Evolutionary conservation across 768 basidiomycete genomes (phyloP), one percentile per base, ranked within the genome.

Genomic region (Boletus rubescentipes): DNA sequence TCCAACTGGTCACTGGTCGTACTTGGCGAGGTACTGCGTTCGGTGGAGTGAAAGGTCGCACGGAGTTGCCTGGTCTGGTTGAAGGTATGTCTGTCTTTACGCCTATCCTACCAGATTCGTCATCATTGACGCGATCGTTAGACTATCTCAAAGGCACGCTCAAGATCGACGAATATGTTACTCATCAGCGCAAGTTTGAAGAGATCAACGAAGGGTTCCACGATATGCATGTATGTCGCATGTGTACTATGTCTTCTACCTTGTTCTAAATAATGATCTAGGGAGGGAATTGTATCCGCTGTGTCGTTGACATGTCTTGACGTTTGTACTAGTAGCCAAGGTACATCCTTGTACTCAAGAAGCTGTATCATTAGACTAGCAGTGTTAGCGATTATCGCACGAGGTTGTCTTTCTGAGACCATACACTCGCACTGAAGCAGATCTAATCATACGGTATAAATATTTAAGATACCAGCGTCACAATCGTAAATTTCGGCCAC

Each of bases 11-110:
- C 29, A 93, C 93, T 54, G 93, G 93, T 44, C 85, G 94, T 46
- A 88, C 85, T 42, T 98, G 97, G 97, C 87, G 93, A 65, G 97
- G 97, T 40, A 78, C 83, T 34, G 97, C 97, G 3, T 99, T 98
- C 65, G 97, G 97, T 51, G 97, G 97, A 48, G 95, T 99, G 60
- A 98, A 98, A 77, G 97, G 96, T 34, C 84, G 97, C 53, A 93
- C 95, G 16, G 96, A 98, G 73, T 77, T 98, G 38, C 95, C 95
- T 40, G 91, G 91, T 21, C 84, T 98, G 32, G 94, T 98, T 9
- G 86, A 95, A 71, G 91, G 92, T 91, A 55, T 61, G 72, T 31
- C 14, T 58, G 5, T 49, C 29, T 31, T 39, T 36, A 4, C 10
- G 6, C 35, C 18, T 18, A 0, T 18, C 16, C 10, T n/a, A 41